Evolutionary conservation across 2,329 filamentous ascomycete species (phyloP).

Genomic region (Rhinocladiella mackenziei): DNA sequence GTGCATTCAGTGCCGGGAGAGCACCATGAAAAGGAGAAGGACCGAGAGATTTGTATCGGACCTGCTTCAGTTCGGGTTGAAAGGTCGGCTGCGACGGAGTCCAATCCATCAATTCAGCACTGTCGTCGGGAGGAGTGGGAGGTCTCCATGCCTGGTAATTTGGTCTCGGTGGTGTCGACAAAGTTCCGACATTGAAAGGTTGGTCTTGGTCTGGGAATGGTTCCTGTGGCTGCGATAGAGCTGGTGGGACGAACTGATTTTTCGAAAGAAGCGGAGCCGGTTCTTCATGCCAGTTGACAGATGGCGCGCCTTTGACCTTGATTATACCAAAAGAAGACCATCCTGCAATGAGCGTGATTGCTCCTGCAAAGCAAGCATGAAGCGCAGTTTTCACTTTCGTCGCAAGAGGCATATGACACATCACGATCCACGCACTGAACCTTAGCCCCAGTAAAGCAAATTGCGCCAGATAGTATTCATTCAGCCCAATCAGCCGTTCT

Average conservation of each 20-base stretch:
- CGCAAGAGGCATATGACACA: constrained; percentile 25
- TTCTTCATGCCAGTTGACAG: constrained; percentile 34
- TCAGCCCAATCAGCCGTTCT: constrained; percentile 41
- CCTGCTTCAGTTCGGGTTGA: constrained; percentile 26
- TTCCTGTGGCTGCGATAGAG: background rate
- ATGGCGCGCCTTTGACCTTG: constrained; percentile 40
- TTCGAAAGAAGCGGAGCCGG: constrained; percentile 21
- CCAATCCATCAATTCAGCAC: constrained; percentile 48
- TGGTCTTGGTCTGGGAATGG: constrained; percentile 6
- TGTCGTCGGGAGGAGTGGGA: constrained; percentile 33
- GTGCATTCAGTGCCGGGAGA: constrained; percentile 40
- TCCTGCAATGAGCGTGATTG: constrained; percentile 41
- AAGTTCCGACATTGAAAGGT: constrained; percentile 33
- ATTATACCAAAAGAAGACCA: constrained; percentile 36
- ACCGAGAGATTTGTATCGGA: constrained; percentile 33
- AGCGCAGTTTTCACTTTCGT: constrained; percentile 10
- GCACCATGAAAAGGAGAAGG: constrained; percentile 44
- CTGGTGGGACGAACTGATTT: constrained; percentile 23
- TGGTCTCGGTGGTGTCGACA: constrained; percentile 27
- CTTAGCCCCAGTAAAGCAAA: constrained; percentile 44
- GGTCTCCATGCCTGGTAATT: constrained; percentile 38
- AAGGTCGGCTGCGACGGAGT: constrained; percentile 40
- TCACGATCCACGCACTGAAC: constrained; percentile 43
- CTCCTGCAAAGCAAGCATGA: constrained; percentile 37
- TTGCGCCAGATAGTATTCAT: constrained; percentile 47